Base-by-base conservation (phyloP, 208 protist species). In the Herpetomonas samuelpessoai region DNA sequence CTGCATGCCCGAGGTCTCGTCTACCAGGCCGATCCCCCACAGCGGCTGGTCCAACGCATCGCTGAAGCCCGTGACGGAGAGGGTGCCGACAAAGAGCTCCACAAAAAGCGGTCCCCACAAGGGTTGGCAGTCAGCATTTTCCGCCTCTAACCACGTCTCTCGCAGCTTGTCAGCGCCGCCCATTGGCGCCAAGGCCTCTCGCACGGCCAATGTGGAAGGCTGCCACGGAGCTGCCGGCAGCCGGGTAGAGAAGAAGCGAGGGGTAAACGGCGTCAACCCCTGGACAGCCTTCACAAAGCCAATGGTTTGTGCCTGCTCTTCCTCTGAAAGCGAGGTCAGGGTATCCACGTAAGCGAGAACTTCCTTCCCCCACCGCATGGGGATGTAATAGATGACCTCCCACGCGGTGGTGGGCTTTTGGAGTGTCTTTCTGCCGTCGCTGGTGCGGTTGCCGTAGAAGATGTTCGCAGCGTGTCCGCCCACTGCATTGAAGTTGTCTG, bases 11-110 rank as follows among this genome's bases (percentile, higher is more conserved):
- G 49, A 62, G 9, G 74, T 81, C 48, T 79, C 68, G 55, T 93
- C 82, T n/a, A 85, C 59, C 16, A 93, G 64, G 47, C 80, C 73
- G 24, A 91, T 46, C 27, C 62, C 57, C 83, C 86, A 93, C 22
- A 60, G 31, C 14, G 60, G 47, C 22, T 64, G 68, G 58, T 86
- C 79, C 48, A 72, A 79, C 27, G 48, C 66, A 10, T 55, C 76
- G 14, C 68, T 56, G 27, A 79, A 79, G 18, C 61, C 64, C 16
- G 29, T 44, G 41, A 83, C 64, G 25, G 25, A 19, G 44, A 73
- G 62, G 16, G 54, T 60, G 27, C 62, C 67, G 26, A 58, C 51
- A 19, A 73, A 83, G 6, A 85, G 55, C 45, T 72, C 69, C 26
- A 74, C 28, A 39, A 85, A 87, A 18, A 75, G 62, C 30, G 39